These are phyloP conservation scores for Caryopteris hybrid DNA, from an alignment of 305 asterid genomes.

Conservation along the genomic window DNA sequence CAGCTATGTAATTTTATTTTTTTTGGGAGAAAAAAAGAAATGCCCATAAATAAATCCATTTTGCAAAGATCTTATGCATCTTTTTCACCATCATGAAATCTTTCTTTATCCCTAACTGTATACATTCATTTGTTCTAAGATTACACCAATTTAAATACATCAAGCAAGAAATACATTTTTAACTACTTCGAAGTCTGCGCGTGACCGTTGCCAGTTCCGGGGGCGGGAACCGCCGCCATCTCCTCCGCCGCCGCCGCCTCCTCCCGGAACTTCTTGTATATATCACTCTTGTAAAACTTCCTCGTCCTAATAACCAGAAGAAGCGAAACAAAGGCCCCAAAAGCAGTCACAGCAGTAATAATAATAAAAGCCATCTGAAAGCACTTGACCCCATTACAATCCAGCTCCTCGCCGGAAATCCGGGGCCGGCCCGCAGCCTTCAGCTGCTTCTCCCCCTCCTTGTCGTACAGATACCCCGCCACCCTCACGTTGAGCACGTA, in stretches of 20 bases:
- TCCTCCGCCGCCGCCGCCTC: conserved; percentile 37
- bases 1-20: no score
- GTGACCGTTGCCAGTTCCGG: conserved; percentile 16
- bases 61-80: background rate
- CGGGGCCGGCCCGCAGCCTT: conserved; percentile 26
- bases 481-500: conserved; percentile 62
- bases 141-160: no score
- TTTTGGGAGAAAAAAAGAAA: no score
- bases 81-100: background rate
- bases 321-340: conserved; percentile 57
- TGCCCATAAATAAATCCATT: no score
- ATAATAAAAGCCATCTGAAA: conserved; percentile 56
- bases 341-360: conserved; percentile 52
- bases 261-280: conserved; percentile 56
- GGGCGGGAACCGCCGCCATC: conserved; percentile 21
- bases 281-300: conserved; percentile 69
- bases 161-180: background rate
- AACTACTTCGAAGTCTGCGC: conserved; percentile 3
- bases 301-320: conserved; percentile 59
- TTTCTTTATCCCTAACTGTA: conserved; percentile 10
- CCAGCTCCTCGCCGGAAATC: conserved; percentile 39
- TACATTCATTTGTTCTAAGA: no score
- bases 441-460: conserved; percentile 63
- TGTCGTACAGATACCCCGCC: conserved; percentile 60
- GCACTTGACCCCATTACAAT: conserved; percentile 57